Base-by-base conservation (phyloP, 2,329 filamentous ascomycete genomes). In the Dissoconium aciculare region DNA sequence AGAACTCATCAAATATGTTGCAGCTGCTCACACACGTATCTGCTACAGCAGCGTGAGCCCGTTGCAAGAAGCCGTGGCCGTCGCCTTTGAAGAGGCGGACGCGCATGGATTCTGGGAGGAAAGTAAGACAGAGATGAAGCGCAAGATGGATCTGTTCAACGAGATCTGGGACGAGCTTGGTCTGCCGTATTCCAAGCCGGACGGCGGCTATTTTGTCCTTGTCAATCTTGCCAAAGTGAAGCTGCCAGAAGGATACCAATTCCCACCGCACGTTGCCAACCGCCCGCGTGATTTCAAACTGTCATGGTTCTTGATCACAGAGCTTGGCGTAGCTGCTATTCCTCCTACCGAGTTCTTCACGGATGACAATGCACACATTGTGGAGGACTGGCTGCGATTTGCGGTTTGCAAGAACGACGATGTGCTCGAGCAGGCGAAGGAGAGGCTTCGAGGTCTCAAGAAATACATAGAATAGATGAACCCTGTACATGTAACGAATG, bases 311-410 rank as follows among this genome's bases (percentile, higher is more conserved):
- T 60, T 94, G 46, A 98, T 98, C 57, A 85, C 85, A 54, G 87
- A 98, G 62, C 65, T 98, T 12, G 89, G 89, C 6, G 83, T 98
- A 15, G 89, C 89, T 3, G 85, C 87, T 5, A 94, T 98, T 39
- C 89, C 89, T 11, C 89, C 89, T 0, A 93, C 85, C 0, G 89
- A 98, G 57, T 98, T 98, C 57, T 95, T 94, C 55, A 94, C 87
- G 0, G 75, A 82, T 11, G 61, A 57, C 26, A 93, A 93, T 50
- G 73, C 79, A 15, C 73, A 80, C 47, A 72, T 94, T 45, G 89
- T 81, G 0, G 81, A 94, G 63, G 78, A 95, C 47, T 98, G 91
- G 60, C 67, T 98, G 49, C 69, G 89, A 14, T 95, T 95, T 53
- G 89, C 89, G 0, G 84, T 98, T 2, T 98, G 89, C 63, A 98